phyloP scores from a whole-genome alignment of 805 yeast species.

The Monosporozyma aerobia region DNA sequence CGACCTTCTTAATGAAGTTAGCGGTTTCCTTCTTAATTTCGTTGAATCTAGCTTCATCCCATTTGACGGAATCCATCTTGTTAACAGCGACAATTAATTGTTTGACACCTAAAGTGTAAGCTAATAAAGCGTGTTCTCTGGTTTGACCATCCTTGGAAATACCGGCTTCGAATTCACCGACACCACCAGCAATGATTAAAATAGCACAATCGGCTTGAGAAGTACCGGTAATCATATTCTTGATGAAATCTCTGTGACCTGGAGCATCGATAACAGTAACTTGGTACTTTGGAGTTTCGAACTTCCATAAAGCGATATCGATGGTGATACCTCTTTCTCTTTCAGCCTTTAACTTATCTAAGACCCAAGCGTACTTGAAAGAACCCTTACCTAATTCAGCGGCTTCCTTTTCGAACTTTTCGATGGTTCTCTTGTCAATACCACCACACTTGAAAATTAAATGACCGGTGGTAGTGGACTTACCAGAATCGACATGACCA shows the following conservation, averaged over 20 bases:
- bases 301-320: constrained; percentile 87
- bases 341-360: constrained; percentile 92
- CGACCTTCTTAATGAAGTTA: constrained; percentile 77
- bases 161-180: constrained; percentile 94
- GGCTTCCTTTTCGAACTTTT: constrained; percentile 96
- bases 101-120: constrained; percentile 65
- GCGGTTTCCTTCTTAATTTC: constrained; percentile 70
- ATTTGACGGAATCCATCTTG: constrained; percentile 92
- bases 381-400: constrained; percentile 96
- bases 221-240: constrained; percentile 93
- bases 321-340: constrained; percentile 96
- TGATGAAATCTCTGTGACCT: constrained; percentile 94
- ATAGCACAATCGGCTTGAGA: constrained; percentile 91
- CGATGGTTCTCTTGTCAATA: constrained; percentile 97
- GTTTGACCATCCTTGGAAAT: constrained; percentile 92
- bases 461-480: constrained; percentile 99
- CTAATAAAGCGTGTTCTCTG: constrained; percentile 52
- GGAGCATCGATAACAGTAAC: constrained; percentile 93
- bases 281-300: constrained; percentile 83
- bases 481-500: constrained; percentile 99
- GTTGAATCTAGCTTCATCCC: constrained; percentile 74
- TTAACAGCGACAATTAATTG: constrained; percentile 84
- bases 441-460: constrained; percentile 99
- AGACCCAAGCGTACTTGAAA: constrained; percentile 96
- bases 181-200: constrained; percentile 84